These are phyloP conservation scores for Amanita pseudoporphyria DNA, from an alignment of 768 basidiomycete species.

Conservation along the genomic window DNA sequence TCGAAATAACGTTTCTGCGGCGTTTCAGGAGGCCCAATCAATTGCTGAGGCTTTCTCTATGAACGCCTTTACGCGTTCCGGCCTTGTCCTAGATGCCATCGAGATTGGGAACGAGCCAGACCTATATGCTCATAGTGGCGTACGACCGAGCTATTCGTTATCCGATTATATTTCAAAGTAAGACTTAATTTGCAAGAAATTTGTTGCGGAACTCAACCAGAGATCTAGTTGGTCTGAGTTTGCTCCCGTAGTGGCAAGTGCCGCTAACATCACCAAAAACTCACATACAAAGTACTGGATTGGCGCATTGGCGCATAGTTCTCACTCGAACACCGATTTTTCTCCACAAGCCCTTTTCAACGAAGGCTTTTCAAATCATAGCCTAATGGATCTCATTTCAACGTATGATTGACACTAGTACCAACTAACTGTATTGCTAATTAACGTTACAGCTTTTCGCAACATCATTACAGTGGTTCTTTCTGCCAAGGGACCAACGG, in stretches of 20 bases:
- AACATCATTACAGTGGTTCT: slow-evolving; percentile 50
- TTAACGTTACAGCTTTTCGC: slow-evolving; percentile 34
- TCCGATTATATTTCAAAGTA: slow-evolving; percentile 41
- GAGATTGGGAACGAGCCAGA: slow-evolving; percentile 60
- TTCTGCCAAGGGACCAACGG: slow-evolving; percentile 48
- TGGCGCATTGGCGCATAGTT: slow-evolving; percentile 39
- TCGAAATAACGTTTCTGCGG: slow-evolving; percentile 37
- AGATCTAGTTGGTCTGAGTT: slow-evolving; percentile 42
- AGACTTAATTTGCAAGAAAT: slow-evolving; percentile 12
- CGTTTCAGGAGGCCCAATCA: slow-evolving; percentile 35
- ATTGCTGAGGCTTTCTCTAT: slow-evolving; percentile 41
- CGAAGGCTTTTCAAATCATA: slow-evolving; percentile 37
- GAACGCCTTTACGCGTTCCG: slow-evolving; percentile 24
- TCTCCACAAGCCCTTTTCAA: slow-evolving; percentile 53
- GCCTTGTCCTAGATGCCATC: slow-evolving; percentile 44
- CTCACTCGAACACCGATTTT: slow-evolving; percentile 37
- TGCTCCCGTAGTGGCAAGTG: slow-evolving; percentile 36
- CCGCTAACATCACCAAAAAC: slow-evolving; percentile 25
- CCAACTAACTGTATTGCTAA: background rate
- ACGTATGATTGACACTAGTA: slow-evolving; percentile 27
- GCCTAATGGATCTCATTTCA: slow-evolving; percentile 39
- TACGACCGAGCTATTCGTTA: slow-evolving; percentile 30
- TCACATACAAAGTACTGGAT: slow-evolving; percentile 39
- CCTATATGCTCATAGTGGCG: slow-evolving; percentile 38
- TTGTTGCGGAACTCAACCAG: background rate